Evolutionary conservation across 2,329 filamentous ascomycete genomes (phyloP).

Genomic region (Fusarium sterilihyphosum): DNA sequence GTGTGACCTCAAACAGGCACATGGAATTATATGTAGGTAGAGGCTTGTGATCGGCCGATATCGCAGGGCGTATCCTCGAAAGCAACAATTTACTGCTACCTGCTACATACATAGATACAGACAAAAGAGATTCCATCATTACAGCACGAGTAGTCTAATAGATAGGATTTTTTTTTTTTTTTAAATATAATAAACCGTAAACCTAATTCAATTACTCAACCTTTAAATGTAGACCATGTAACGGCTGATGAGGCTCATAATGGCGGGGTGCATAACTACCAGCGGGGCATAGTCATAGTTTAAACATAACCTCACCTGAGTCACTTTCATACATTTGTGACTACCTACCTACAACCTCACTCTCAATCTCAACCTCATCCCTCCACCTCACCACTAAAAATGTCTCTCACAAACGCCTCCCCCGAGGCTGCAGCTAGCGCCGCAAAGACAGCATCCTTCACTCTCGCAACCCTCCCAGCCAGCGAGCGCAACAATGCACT

Average conservation of each 20-base stretch:
- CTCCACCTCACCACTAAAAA: slow-evolving; percentile 48
- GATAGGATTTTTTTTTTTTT: too few relatives aligned
- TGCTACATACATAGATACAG: not conserved
- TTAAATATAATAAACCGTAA: not conserved
- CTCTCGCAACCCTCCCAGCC: slow-evolving; percentile 81
- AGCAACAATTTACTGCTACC: not conserved
- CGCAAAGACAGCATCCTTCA: slow-evolving; percentile 84
- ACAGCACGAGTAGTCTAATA: not conserved
- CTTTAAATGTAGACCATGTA: not conserved
- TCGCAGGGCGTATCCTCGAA: not conserved
- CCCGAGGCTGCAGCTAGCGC: slow-evolving; percentile 79
- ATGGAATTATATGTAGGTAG: not conserved
- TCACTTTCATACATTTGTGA: slow-evolving; percentile 17
- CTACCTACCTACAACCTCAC: not conserved
- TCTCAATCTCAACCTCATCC: slow-evolving; percentile 6
- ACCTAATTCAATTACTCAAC: not conserved
- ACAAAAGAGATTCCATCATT: not conserved
- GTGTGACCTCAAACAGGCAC: not conserved
- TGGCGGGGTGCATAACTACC: slow-evolving; percentile 38
- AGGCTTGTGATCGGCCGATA: slow-evolving; percentile 2
- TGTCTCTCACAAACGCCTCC: slow-evolving; percentile 91
- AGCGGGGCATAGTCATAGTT: slow-evolving; percentile 28
- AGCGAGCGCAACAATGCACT: slow-evolving; percentile 85
- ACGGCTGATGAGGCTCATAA: slow-evolving; percentile 12
- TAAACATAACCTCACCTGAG: slow-evolving; percentile 17